Percentiles rank a stretch among this genome's conserved stretches.
Conservation (phyloP, 1,284 basidiomycete genomes). For the Veloporphyrellus conicus region DNA sequence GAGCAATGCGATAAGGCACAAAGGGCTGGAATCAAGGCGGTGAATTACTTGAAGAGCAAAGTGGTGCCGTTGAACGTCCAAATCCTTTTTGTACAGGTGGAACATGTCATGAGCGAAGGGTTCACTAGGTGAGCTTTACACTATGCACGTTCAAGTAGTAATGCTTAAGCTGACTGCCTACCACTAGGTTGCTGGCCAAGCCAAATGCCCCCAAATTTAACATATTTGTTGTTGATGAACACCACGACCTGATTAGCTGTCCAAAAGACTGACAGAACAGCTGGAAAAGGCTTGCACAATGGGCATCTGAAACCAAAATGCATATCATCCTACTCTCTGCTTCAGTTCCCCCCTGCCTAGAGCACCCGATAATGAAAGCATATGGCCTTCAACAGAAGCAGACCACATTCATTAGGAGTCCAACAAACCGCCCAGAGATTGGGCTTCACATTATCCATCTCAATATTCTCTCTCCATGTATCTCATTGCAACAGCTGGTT, state of each 20-base stretch:
- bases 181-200: background rate
- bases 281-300: slow-evolving; percentile 5
- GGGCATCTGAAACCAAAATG: background rate
- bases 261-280: background rate
- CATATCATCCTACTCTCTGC: background rate
- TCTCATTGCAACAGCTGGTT: background rate
- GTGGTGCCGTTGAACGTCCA: background rate
- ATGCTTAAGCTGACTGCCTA: too few species aligned
- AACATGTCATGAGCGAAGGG: background rate
- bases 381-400: background rate
- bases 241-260: slow-evolving; percentile 1
- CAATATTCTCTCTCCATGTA: background rate
- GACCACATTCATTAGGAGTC: background rate
- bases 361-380: background rate
- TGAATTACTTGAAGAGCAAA: background rate
- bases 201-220: background rate
- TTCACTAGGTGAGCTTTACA: background rate
- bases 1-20: background rate
- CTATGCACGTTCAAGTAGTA: too few species aligned
- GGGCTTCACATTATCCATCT: background rate
- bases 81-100: slow-evolving; percentile 13
- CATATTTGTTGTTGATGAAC: background rate
- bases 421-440: background rate
- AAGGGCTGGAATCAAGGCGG: background rate
- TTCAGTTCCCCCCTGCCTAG: background rate